Evolutionary conservation across 108 stramenopile genomes (phyloP).

Genomic region (Hondaea fermentalgiana): DNA sequence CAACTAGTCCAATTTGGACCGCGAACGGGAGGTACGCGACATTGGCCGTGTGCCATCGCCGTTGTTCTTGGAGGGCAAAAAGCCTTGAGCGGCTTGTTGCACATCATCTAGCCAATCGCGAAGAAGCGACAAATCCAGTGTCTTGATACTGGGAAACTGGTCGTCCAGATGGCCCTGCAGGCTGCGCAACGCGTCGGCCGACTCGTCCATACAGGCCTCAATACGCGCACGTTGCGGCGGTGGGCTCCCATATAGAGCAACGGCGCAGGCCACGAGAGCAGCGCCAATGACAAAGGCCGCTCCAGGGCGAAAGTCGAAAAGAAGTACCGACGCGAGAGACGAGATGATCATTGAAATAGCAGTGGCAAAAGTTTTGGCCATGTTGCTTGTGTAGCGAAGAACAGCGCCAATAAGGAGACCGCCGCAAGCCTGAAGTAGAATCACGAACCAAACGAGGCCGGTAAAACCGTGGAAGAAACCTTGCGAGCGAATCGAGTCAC

Average conservation of each 20-base stretch:
- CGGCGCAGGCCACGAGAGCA: neutral
- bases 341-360: neutral
- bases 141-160: no score
- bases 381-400: neutral
- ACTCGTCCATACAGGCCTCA: neutral
- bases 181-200: neutral
- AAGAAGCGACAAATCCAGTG: no score
- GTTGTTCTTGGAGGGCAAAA: no score
- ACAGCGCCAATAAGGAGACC: neutral
- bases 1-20: no score
- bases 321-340: neutral
- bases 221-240: neutral
- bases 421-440: neutral
- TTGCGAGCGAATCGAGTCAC: neutral
- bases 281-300: neutral
- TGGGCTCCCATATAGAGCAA: neutral
- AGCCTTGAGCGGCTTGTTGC: no score
- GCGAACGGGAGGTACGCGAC: no score
- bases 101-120: no score
- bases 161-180: neutral
- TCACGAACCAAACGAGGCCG: neutral
- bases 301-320: neutral
- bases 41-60: no score
- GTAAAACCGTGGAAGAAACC: neutral
- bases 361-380: neutral